phyloP scores from a whole-genome alignment of 176 grass and related monocot genomes.

The Musa acuminata region DNA sequence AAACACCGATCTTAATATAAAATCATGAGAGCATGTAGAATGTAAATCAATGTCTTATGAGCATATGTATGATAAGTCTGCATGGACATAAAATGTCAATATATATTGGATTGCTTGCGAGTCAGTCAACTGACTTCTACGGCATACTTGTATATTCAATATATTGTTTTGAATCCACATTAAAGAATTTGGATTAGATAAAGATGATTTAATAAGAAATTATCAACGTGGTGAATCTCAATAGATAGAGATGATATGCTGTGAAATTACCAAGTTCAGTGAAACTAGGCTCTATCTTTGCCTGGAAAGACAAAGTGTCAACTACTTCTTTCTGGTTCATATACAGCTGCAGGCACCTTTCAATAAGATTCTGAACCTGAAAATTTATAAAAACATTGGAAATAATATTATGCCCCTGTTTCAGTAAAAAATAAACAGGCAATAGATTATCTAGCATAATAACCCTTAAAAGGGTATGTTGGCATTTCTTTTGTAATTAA shows the following conservation, averaged over 20 bases:
- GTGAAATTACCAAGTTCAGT: slow-evolving; percentile 86
- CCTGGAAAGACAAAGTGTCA: slow-evolving; percentile 54
- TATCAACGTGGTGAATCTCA: background rate
- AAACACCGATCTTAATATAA: too few species aligned
- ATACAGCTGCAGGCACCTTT: slow-evolving; percentile 87
- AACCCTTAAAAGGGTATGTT: too few species aligned
- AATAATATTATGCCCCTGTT: background rate
- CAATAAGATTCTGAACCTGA: slow-evolving; percentile 98
- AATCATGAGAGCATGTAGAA: too few species aligned
- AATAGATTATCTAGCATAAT: too few species aligned
- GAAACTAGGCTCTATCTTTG: slow-evolving; percentile 96
- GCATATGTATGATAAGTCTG: too few species aligned
- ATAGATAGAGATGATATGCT: background rate
- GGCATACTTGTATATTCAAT: too few species aligned
- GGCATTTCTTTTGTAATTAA: too few species aligned
- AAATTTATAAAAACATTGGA: slow-evolving; percentile 18
- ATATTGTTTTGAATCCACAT: too few species aligned
- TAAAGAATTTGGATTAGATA: background rate
- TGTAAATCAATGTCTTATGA: too few species aligned
- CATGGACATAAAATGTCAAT: too few species aligned
- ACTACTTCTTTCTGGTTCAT: slow-evolving; percentile 98
- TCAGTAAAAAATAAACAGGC: background rate
- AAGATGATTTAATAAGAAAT: background rate
- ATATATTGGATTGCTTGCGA: too few species aligned
- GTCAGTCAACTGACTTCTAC: too few species aligned